Evolutionary conservation across 306 rosid species (phyloP), one percentile per base, ranked within the genome.

Genomic region (Pachyrhizus erosus): DNA sequence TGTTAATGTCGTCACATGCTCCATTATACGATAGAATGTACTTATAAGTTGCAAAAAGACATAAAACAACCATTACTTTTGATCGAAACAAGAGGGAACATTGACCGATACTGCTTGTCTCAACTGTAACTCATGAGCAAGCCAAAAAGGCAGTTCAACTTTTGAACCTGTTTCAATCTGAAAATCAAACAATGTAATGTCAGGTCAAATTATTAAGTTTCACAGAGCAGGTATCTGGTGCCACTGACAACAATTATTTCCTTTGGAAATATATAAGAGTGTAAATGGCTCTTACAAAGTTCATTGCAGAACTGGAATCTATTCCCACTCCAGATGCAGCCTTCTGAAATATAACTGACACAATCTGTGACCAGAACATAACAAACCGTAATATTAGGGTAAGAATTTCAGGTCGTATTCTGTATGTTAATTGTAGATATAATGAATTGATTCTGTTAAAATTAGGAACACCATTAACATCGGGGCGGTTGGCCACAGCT

Each of bases 101-200:
- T 85, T 87, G 80, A 90, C 86, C 62, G 90, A 87, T 61, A 80
- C 93, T 43, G 92, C 89, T 91, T 93, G 94, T 85, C 98, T 85
- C 65, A 79, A 67, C 51, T 96, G 94, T 33, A 96, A 87, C 82
- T 96, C 97, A 40, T 89, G 87, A 57, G 94, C 96, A 84, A 96
- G 99, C 99, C 99, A 96, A 81, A 93, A 93, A 24, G 99, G 98
- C 73, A 93, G 86, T 83, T 92, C 94, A 75, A 96, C 98, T 87
- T 91, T 93, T 27, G 99, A 96, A 80, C 93, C 97, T 11, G 89
- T 55, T 89, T 96, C 98, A 81, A 96, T 94, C 98, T 93, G 92
- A 87, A 79, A 79, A 67, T 72, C 68, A 86, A 80, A 73, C 75
- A 77, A 75, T 18, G 79, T 51, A 87, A 43, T 43, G 77, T 85